Percentiles rank a stretch among this genome's conserved stretches.
Evolutionary conservation across 108 stramenopile genomes (phyloP).

Genomic region (Cyclotella atomus): DNA sequence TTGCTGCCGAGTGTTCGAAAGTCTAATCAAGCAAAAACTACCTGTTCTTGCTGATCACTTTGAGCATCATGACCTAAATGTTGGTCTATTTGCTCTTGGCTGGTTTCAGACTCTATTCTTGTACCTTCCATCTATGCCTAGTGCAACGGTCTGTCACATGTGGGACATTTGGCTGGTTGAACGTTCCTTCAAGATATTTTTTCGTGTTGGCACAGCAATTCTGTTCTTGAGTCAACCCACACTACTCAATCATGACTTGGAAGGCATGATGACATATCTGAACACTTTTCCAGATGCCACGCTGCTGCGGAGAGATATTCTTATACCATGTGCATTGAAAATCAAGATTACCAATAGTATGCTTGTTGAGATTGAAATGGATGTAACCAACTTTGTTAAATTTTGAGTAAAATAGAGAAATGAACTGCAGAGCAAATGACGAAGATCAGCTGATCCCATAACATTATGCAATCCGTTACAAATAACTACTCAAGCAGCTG

Average conservation of each 20-base stretch:
- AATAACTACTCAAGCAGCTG: too few species aligned
- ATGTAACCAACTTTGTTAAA: conserved; percentile 45
- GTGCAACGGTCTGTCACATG: conserved; percentile 88
- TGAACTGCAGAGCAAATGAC: neutral
- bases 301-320: conserved; percentile 82
- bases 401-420: neutral
- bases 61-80: conserved; percentile 89
- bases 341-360: conserved; percentile 91
- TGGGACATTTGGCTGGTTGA: conserved; percentile 96
- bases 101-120: conserved; percentile 93
- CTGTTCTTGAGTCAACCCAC: conserved; percentile 89
- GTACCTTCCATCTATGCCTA: conserved; percentile 92
- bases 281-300: conserved; percentile 93
- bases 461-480: neutral
- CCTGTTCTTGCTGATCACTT: conserved; percentile 91
- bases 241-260: conserved; percentile 85
- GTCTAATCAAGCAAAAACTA: conserved; percentile 80
- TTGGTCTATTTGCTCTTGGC: conserved; percentile 88
- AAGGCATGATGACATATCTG: conserved; percentile 93
- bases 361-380: conserved; percentile 78
- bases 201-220: conserved; percentile 89
- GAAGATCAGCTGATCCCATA: neutral
- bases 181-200: conserved; percentile 88
- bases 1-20: conserved; percentile 86
- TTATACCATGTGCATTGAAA: conserved; percentile 88